Percentiles rank a stretch among this genome's conserved stretches.
These are phyloP conservation scores for Crithidia sp. DNA, from an alignment of 208 protist species.

Conservation along the genomic window DNA sequence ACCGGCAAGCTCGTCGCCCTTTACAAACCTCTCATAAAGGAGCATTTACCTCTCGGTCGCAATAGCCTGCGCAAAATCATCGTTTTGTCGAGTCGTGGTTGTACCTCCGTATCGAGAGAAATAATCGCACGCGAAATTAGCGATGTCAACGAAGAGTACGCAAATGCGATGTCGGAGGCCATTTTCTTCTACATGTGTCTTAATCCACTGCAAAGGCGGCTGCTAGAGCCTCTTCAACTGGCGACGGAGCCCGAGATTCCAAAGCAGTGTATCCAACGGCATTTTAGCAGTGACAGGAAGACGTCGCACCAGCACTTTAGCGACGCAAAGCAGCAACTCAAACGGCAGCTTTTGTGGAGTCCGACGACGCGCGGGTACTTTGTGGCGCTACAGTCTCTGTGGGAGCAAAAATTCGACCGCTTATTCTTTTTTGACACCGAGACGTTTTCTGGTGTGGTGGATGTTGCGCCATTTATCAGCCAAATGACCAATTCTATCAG, in stretches of 20 bases:
- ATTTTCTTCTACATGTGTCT: conserved; percentile 88
- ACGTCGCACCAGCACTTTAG: conserved; percentile 32
- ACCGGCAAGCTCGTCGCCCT: conserved; percentile 67
- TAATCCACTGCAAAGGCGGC: conserved; percentile 58
- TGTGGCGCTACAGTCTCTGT: conserved; percentile 49
- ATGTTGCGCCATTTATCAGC: conserved; percentile 58
- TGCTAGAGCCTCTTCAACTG: conserved; percentile 72
- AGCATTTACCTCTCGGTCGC: conserved; percentile 49
- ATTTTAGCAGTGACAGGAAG: not conserved
- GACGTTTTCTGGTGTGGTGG: conserved; percentile 34
- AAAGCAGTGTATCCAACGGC: conserved; percentile 9
- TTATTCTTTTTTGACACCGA: conserved; percentile 66
- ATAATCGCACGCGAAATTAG: conserved; percentile 64
- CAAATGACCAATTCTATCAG: conserved; percentile 61
- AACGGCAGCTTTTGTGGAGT: conserved; percentile 62
- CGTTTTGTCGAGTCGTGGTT: conserved; percentile 59
- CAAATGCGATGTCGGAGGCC: conserved; percentile 49
- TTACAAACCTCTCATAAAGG: conserved; percentile 74
- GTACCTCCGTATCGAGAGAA: conserved; percentile 43
- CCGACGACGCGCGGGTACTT: conserved; percentile 65
- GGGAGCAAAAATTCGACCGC: conserved; percentile 58
- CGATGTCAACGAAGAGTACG: conserved; percentile 71
- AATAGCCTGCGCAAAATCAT: conserved; percentile 72
- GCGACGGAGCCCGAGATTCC: conserved; percentile 16
- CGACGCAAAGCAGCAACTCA: conserved; percentile 33